These are phyloP conservation scores for Botrytis pseudocinerea DNA, from an alignment of 2,329 filamentous ascomycete genomes.

Conservation along the genomic window DNA sequence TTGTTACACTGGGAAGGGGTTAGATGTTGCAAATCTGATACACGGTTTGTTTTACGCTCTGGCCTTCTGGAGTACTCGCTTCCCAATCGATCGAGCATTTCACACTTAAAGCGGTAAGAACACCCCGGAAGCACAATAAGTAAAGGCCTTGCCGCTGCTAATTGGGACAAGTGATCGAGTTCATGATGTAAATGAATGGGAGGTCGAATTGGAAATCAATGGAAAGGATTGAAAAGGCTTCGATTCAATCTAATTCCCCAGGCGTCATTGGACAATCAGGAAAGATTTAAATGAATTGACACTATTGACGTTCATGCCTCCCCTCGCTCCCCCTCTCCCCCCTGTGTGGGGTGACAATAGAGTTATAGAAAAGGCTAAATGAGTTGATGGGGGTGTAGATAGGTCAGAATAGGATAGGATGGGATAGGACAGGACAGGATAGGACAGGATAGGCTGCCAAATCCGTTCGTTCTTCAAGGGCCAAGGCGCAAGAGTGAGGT, in stretches of 20 bases:
- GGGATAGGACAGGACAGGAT: not conserved
- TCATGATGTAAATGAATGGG: not conserved
- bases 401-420: not conserved
- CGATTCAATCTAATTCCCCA: constrained; percentile 6
- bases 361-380: constrained; percentile 8
- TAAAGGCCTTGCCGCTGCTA: constrained; percentile 8
- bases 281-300: constrained; percentile 3
- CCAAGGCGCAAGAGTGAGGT: not conserved
- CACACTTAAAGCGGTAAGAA: constrained; percentile 15
- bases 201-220: not conserved
- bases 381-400: not conserved
- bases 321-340: not conserved
- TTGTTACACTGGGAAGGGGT: constrained; percentile 18
- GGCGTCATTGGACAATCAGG: not conserved
- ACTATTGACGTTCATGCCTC: constrained; percentile 11
- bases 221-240: not conserved
- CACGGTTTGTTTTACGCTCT: constrained; percentile 19
- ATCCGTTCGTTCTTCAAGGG: not conserved
- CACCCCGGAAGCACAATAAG: not conserved
- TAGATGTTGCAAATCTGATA: constrained; percentile 22
- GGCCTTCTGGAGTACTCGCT: constrained; percentile 3
- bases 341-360: not conserved
- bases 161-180: not conserved
- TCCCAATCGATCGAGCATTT: constrained; percentile 13
- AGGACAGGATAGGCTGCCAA: not conserved